phyloP scores from a whole-genome alignment of 139 green algal species.

The Axilococcus clingmanii region DNA sequence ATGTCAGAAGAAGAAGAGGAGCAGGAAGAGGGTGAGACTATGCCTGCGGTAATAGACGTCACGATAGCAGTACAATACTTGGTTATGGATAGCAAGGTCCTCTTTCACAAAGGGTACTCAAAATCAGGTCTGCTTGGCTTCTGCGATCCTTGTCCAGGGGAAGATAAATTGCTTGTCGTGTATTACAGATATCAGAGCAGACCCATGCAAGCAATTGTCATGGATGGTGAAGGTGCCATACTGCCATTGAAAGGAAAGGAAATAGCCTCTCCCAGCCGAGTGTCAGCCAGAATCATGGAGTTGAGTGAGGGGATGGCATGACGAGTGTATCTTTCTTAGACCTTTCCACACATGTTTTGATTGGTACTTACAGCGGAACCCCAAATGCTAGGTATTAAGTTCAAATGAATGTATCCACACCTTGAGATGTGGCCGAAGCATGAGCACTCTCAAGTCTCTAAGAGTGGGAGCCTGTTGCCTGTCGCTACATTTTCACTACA shows the following conservation, averaged over 20 bases:
- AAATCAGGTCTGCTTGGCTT: constrained; percentile 48
- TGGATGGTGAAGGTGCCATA: constrained; percentile 7
- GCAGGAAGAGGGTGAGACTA: constrained; percentile 6
- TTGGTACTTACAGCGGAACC: no score
- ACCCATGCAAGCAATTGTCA: background rate
- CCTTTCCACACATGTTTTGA: no score
- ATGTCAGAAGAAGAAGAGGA: constrained; percentile 1
- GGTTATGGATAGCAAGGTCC: constrained; percentile 10
- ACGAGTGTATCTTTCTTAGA: no score
- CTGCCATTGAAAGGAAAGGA: constrained; percentile 1
- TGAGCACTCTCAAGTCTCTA: no score
- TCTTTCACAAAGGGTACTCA: constrained; percentile 22
- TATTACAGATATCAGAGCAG: constrained; percentile 13
- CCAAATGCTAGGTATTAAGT: no score
- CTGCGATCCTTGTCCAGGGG: constrained; percentile 28
- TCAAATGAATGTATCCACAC: no score
- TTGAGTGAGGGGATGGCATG: no score
- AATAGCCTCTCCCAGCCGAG: no score
- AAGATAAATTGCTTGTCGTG: constrained; percentile 32
- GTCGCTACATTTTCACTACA: no score
- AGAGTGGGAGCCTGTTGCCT: no score
- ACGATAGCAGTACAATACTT: constrained; percentile 40
- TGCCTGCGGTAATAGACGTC: constrained; percentile 29
- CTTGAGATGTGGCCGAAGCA: no score
- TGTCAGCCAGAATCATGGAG: no score